Evolutionary conservation across 352 stramenopile species (phyloP).

Genomic region (Pythium myriotylum): DNA sequence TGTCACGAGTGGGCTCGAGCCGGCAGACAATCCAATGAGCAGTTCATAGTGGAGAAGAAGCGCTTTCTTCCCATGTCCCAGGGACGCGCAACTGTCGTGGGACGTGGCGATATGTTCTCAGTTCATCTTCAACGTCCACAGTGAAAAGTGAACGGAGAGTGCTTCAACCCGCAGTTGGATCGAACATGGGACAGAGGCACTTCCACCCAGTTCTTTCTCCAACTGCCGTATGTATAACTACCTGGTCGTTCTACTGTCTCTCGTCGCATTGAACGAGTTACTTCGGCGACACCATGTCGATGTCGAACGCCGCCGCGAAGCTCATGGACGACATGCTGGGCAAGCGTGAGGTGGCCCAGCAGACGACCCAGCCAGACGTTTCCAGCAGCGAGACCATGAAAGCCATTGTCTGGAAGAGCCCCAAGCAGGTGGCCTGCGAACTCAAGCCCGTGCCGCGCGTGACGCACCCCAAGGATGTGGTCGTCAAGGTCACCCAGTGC

Average conservation of each 20-base stretch:
- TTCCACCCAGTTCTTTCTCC: no score
- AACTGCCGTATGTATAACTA: no score
- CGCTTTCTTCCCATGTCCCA: no score
- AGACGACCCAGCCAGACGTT: constrained; percentile 34
- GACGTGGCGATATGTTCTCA: no score
- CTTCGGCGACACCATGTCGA: constrained; percentile 28
- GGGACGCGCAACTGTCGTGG: no score
- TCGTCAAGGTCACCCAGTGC: constrained; percentile 33
- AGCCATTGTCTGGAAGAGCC: constrained; percentile 36
- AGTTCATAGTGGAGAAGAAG: no score
- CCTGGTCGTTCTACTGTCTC: no score
- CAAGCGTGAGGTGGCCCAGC: constrained; percentile 32
- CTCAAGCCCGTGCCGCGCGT: constrained; percentile 32
- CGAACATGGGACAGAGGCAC: no score
- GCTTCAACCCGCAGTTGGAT: no score
- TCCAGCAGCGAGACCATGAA: constrained; percentile 37
- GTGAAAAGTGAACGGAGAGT: no score
- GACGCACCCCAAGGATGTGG: constrained; percentile 36
- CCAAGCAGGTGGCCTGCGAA: constrained; percentile 33
- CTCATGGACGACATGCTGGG: constrained; percentile 35
- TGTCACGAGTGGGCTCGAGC: neutral
- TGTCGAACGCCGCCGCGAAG: constrained; percentile 38
- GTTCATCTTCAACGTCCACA: no score
- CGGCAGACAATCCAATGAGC: neutral
- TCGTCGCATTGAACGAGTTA: no score